Conservation (phyloP, 768 basidiomycete species). For the Zangia roseola region DNA sequence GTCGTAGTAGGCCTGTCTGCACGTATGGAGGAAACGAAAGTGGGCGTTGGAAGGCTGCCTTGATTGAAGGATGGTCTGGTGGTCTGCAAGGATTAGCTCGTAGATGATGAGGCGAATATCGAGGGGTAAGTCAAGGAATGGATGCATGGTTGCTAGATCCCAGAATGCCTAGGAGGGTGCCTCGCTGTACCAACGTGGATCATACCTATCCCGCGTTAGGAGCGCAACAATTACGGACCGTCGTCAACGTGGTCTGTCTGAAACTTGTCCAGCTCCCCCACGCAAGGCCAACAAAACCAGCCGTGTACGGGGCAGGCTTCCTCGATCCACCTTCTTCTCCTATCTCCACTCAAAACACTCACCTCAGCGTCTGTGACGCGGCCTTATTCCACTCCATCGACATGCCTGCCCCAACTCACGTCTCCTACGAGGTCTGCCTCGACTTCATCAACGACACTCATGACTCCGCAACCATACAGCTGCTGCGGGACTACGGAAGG, state of each 20-base stretch:
- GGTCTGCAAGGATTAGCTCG: conserved; percentile 26
- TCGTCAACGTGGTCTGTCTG: conserved; percentile 28
- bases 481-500: conserved; percentile 62
- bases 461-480: conserved; percentile 61
- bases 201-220: conserved; percentile 23
- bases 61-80: conserved; percentile 17
- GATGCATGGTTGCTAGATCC: not conserved
- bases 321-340: conserved; percentile 15
- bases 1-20: conserved; percentile 32
- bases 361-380: conserved; percentile 37
- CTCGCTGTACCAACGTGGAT: conserved; percentile 31
- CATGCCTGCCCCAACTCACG: conserved; percentile 62
- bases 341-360: conserved; percentile 15
- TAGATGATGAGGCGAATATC: conserved; percentile 39
- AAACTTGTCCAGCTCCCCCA: conserved; percentile 28
- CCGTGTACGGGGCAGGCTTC: conserved; percentile 23
- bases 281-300: conserved; percentile 36
- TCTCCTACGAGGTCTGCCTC: conserved; percentile 60
- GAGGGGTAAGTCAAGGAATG: conserved; percentile 30
- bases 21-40: conserved; percentile 32
- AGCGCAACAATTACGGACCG: conserved; percentile 26
- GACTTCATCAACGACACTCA: conserved; percentile 70
- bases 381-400: conserved; percentile 4
- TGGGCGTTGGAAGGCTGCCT: conserved; percentile 38
- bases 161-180: too few species aligned